Base-by-base conservation (phyloP, 2,329 filamentous ascomycete species). In the Botrytis fragariae region DNA sequence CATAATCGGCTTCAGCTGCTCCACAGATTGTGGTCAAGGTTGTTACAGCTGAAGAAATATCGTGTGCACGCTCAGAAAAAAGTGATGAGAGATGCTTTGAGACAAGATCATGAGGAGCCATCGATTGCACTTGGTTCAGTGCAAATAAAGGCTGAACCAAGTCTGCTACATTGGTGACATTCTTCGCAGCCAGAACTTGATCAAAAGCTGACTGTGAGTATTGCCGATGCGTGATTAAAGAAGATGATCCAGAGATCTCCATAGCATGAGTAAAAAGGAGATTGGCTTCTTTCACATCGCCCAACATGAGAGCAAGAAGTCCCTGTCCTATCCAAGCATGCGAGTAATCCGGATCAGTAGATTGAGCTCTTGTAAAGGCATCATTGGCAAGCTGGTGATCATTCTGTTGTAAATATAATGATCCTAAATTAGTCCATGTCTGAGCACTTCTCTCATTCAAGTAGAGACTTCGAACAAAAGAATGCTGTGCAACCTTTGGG, bases 281-380 rank as follows among this genome's bases (percentile, higher is more conserved):
- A 35, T 93, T 87, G 1, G 95, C 95, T 82, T 98, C 94, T 74
- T 88, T 90, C 0, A 84, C 78, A 75, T 97, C 91, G 1, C 93
- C 94, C 22, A 76, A 76, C 68, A 89, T 88, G 42, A 95, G 86
- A 6, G 96, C 94, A 70, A 98, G 87, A 39, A 97, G 87, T 0
- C 93, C 95, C 82, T 98, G 95, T 1, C 96, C 96, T 12, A 98
- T 85, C 97, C 96, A 99, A 25, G 95, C 95, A 79, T 95, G 90
- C 0, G 94, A 91, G 80, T 95, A 97, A 76, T 98, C 95, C 0
- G 97, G 96, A 81, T 99, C 97, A 6, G 93, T 93, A 1, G 95
- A 97, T 81, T 99, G 96, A 5, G 95, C 94, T 75, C 94, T 88
- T 2, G 93, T 94, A 81, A 98, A 98, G 0, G 93, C 91, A 77